These are phyloP conservation scores for Bjerkandera adusta DNA, from an alignment of 1,284 basidiomycete species.

Conservation along the genomic window DNA sequence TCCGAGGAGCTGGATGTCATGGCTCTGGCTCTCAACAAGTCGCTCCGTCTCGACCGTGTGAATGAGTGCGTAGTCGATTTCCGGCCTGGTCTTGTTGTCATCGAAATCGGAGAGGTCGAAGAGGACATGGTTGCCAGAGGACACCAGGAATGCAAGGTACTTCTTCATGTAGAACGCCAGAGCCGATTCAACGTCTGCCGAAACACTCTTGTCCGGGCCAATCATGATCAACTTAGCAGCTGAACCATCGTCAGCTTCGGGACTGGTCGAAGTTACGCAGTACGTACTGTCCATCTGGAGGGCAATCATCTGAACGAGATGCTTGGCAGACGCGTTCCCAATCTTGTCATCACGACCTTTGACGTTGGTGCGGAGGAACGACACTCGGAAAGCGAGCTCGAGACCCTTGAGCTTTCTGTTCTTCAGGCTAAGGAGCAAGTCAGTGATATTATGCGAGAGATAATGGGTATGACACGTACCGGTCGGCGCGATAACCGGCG, in stretches of 20 bases:
- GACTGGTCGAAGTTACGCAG: not conserved
- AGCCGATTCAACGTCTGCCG: not conserved
- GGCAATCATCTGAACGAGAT: conserved; percentile 11
- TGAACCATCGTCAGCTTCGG: not conserved
- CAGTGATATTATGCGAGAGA: not conserved
- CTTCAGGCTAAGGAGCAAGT: not conserved
- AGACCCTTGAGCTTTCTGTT: conserved; percentile 9
- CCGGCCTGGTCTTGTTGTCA: conserved; percentile 1
- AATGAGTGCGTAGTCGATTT: conserved; percentile 9
- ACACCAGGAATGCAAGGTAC: conserved; percentile 6
- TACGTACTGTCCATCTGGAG: conserved; percentile 6
- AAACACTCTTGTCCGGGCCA: not conserved
- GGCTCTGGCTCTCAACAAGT: not conserved
- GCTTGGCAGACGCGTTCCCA: conserved; percentile 6
- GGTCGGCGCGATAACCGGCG: conserved; percentile 2
- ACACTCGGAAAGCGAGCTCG: conserved; percentile 12
- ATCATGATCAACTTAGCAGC: conserved; percentile 5
- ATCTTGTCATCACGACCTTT: conserved; percentile 8
- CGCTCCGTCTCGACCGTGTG: not conserved
- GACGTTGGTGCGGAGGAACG: conserved; percentile 7
- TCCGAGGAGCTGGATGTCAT: not conserved
- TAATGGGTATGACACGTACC: conserved; percentile 9
- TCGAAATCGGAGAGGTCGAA: conserved; percentile 15
- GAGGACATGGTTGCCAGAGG: conserved; percentile 9
- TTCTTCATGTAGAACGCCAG: conserved; percentile 9